Conservation (phyloP, 441 rosid species). For the Melastoma candidum region DNA sequence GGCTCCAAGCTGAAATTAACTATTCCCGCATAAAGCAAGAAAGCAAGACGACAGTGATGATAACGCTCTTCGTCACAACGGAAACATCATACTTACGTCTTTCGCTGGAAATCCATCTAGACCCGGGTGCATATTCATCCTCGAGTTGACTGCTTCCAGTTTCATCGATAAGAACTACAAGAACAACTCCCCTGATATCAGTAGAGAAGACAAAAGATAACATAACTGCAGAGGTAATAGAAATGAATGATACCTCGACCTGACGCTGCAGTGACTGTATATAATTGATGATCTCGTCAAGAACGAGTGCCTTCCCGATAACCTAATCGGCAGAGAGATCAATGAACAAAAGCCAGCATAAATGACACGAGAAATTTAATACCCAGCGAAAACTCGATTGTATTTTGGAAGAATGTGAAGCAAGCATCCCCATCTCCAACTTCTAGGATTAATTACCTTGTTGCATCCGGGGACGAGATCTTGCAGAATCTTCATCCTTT, state of each 20-base stretch:
- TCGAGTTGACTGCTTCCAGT: conserved; percentile 55
- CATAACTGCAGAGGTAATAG: not conserved
- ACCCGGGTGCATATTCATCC: conserved; percentile 30
- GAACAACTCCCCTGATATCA: not conserved
- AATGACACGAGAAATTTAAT: too few relatives aligned
- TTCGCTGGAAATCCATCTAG: conserved; percentile 39
- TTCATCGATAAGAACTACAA: conserved; percentile 65
- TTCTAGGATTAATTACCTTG: conserved; percentile 30
- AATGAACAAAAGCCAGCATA: too few relatives aligned
- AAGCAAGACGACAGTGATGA: not conserved
- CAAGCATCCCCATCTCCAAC: not conserved
- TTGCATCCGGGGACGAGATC: conserved; percentile 67
- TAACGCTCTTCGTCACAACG: not conserved
- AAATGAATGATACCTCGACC: conserved; percentile 40
- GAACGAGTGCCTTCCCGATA: conserved; percentile 66
- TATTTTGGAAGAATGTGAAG: not conserved
- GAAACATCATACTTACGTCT: conserved; percentile 31
- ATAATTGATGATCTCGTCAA: conserved; percentile 71
- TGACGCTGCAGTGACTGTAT: conserved; percentile 58
- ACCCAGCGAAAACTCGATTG: too few relatives aligned
- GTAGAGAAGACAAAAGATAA: not conserved
- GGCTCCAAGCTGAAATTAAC: conserved; percentile 28
- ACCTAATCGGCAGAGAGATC: conserved; percentile 26
- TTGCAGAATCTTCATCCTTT: conserved; percentile 66
- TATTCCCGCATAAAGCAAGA: conserved; percentile 1